Percentiles rank a stretch among this genome's conserved stretches.
phyloP scores from a whole-genome alignment of 2,329 filamentous ascomycete species.

The Huntiella omanensis region DNA sequence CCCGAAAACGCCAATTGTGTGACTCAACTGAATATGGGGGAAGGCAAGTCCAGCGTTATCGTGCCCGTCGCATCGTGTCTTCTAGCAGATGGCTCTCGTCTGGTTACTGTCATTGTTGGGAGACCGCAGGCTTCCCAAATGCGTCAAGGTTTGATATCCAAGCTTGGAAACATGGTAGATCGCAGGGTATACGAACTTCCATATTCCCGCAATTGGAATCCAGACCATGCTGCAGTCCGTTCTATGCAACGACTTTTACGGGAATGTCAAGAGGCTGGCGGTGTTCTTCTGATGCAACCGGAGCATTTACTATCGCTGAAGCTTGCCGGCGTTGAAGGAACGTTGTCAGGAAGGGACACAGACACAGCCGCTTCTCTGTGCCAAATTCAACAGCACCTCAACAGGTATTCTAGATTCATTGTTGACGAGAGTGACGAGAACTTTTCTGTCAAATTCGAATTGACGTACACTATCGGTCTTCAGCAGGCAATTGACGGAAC shows the following conservation, averaged over 20 bases:
- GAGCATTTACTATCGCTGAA: conserved; percentile 46
- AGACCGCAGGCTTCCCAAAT: conserved; percentile 45
- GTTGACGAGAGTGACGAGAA: conserved; percentile 49
- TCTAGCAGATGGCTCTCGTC: conserved; percentile 28
- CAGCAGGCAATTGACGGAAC: conserved; percentile 31
- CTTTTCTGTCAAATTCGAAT: conserved; percentile 39
- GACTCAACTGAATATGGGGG: conserved; percentile 54
- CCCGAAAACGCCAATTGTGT: conserved; percentile 26
- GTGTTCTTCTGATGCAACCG: conserved; percentile 41
- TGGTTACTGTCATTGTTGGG: conserved; percentile 40
- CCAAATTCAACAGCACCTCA: conserved; percentile 24
- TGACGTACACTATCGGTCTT: conserved; percentile 41
- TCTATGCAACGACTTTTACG: conserved; percentile 17
- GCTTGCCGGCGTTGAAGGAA: conserved; percentile 35
- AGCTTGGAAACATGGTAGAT: conserved; percentile 35
- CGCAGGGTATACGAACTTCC: conserved; percentile 37
- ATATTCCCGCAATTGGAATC: conserved; percentile 31
- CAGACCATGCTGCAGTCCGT: conserved; percentile 18
- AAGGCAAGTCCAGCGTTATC: conserved; percentile 53
- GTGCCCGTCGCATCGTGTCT: conserved; percentile 40
- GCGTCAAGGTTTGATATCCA: conserved; percentile 32
- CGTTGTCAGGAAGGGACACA: conserved; percentile 10
- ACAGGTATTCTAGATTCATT: conserved; percentile 30
- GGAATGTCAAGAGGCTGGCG: conserved; percentile 29
- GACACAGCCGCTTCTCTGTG: conserved; percentile 19